These are phyloP conservation scores for Sorghum bicolor DNA, from an alignment of 176 grass and related monocot species.

Conservation along the genomic window Sorghum_bicolor_NCBIv3 NC_012871.2:65883501-65884000, in stretches of 20 bases:
- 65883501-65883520: conserved; percentile 59
- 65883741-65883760: conserved; percentile 86
- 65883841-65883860: background rate
- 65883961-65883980: background rate
- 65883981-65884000: background rate
- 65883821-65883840: background rate
- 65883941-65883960: background rate
- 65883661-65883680: conserved; percentile 71
- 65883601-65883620: conserved; percentile 99
- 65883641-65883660: conserved; percentile 65
- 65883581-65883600: conserved; percentile 88
- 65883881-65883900: background rate
- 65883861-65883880: background rate
- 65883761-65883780: conserved; percentile 92
- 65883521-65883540: conserved; percentile 96
- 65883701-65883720: conserved; percentile 90
- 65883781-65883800: conserved; percentile 91
- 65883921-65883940: background rate
- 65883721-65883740: conserved; percentile 82
- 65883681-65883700: conserved; percentile 53
- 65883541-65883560: conserved; percentile 72
- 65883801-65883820: conserved; percentile 69
- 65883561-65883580: conserved; percentile 60
- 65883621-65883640: conserved; percentile 76
- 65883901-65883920: background rate